phyloP scores from a whole-genome alignment of 345 rosid genomes.

The Lenwebbia sp. region DNA sequence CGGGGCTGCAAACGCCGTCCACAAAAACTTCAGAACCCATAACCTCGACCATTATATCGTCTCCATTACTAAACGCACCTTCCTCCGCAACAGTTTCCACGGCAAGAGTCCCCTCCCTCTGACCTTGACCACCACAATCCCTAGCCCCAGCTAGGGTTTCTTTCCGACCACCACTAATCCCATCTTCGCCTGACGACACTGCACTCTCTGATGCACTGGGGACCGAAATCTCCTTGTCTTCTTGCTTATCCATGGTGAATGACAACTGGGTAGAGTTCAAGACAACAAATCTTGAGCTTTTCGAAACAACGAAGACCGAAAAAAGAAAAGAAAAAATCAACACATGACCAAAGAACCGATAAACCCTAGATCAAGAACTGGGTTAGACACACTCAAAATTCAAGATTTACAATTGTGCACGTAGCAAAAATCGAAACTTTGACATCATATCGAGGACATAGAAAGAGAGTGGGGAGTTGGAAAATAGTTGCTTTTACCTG shows the following conservation, averaged over 20 bases:
- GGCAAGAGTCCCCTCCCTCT: not conserved
- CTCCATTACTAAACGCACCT: constrained; percentile 22
- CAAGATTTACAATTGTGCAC: not conserved
- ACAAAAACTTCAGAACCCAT: constrained; percentile 27
- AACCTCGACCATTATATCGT: constrained; percentile 31
- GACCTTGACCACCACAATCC: not conserved
- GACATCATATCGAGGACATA: not conserved
- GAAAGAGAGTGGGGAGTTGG: not conserved
- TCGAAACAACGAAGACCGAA: not conserved
- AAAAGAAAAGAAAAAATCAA: not conserved
- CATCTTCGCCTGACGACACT: not conserved
- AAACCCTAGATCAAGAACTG: not conserved
- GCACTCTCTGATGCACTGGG: not conserved
- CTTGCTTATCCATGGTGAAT: not conserved
- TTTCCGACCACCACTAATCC: not conserved
- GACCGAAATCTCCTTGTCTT: not conserved
- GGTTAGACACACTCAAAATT: not conserved
- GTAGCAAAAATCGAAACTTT: not conserved
- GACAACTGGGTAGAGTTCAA: not conserved
- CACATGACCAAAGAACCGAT: not conserved
- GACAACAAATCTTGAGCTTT: not conserved
- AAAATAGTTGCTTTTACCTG: not conserved
- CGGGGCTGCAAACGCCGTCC: constrained; percentile 24
- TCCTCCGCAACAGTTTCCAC: constrained; percentile 2
- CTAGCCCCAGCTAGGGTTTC: constrained; percentile 8